Conservation (phyloP, 768 basidiomycete species). For the Mycena indigotica region DNA sequence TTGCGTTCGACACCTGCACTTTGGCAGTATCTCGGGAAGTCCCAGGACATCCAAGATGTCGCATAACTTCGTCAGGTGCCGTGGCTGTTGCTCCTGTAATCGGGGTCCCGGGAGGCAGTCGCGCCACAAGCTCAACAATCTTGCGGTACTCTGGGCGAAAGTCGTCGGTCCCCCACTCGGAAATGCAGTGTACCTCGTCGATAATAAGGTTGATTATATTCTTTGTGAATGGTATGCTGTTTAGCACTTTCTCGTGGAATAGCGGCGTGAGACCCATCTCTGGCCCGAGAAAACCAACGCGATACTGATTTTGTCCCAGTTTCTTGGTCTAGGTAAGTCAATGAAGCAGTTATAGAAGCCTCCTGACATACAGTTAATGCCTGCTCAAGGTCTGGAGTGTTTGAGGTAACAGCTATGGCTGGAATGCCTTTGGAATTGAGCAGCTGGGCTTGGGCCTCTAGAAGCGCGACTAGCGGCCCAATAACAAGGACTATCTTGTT, state of each 20-base stretch:
- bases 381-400: not conserved
- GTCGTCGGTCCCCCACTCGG: slow-evolving; percentile 18
- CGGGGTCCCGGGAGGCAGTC: slow-evolving; percentile 3
- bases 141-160: slow-evolving; percentile 4
- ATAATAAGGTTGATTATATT: slow-evolving; percentile 10
- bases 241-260: slow-evolving; percentile 1
- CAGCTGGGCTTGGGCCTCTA: slow-evolving; percentile 4
- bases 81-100: slow-evolving; percentile 10
- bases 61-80: not conserved
- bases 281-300: slow-evolving; percentile 9
- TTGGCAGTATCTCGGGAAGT: not conserved
- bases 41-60: slow-evolving; percentile 3
- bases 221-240: not conserved
- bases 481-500: slow-evolving; percentile 13
- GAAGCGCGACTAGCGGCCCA: slow-evolving; percentile 7
- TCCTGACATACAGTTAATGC: not conserved
- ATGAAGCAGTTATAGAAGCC: not conserved
- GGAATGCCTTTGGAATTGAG: slow-evolving; percentile 1
- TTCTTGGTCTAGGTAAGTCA: not conserved
- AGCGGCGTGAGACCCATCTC: slow-evolving; percentile 4
- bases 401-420: not conserved
- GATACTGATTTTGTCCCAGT: slow-evolving; percentile 1
- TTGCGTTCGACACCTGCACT: slow-evolving; percentile 17
- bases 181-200: slow-evolving; percentile 25
- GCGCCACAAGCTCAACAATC: not conserved